Percentiles rank a stretch among this genome's conserved stretches.
These are phyloP conservation scores for Ulmus americana DNA, from an alignment of 331 rosid genomes.

Conservation along the genomic window DNA sequence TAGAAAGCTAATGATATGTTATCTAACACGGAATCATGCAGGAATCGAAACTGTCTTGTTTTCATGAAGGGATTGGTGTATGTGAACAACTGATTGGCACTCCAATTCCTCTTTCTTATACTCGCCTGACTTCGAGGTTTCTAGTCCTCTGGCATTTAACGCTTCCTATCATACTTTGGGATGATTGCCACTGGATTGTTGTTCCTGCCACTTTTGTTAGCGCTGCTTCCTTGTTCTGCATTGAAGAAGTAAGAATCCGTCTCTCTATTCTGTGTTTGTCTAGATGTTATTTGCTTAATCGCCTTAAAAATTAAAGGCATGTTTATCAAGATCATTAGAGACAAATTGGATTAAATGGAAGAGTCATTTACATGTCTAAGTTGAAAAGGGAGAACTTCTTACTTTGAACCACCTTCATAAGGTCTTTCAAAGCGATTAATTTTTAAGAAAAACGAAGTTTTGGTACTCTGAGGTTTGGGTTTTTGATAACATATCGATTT, in stretches of 20 bases:
- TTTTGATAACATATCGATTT: background rate
- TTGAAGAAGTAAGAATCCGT: conserved; percentile 60
- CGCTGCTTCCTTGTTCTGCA: conserved; percentile 90
- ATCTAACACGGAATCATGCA: conserved; percentile 26
- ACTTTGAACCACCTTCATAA: no score
- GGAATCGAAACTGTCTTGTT: conserved; percentile 69
- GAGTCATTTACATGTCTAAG: no score
- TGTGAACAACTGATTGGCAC: conserved; percentile 87
- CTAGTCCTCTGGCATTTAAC: conserved; percentile 86
- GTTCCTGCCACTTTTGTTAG: conserved; percentile 89
- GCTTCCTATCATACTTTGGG: conserved; percentile 91
- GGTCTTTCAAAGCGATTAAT: no score
- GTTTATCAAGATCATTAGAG: background rate
- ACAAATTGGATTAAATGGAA: background rate
- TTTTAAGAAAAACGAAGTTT: no score
- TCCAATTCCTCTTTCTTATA: conserved; percentile 84
- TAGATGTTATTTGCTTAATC: background rate
- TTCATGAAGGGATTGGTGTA: conserved; percentile 80
- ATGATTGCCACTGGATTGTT: conserved; percentile 90
- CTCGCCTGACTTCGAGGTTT: conserved; percentile 88
- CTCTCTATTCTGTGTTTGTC: conserved; percentile 5
- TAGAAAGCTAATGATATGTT: conserved; percentile 8
- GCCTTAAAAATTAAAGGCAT: background rate
- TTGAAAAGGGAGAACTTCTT: no score
- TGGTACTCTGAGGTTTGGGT: no score